Base-by-base conservation (phyloP, 139 green algal genomes). In the Chlamydomonas sp. region DNA sequence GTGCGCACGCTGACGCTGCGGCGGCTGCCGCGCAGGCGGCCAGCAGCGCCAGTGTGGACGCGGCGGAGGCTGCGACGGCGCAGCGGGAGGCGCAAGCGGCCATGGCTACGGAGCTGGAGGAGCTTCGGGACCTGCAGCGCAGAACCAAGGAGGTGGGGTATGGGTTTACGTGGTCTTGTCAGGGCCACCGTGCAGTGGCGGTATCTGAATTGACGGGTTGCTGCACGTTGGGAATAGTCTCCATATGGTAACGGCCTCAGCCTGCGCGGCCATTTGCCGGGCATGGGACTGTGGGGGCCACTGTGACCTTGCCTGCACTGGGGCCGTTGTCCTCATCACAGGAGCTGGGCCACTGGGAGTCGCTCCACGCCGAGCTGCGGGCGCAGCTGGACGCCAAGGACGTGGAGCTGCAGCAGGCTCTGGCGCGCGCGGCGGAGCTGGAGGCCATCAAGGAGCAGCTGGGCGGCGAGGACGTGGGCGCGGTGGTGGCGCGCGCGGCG, bases 341-440 rank as follows among this genome's bases (percentile, higher is more conserved):
- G 83, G 83, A 87, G 73, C 83, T 87, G 12, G 72, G 73, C 1
- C 62, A 80, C 2, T 87, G 83, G 83, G 83, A 87, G 83, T 31
- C 63, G 62, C 71, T 87, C 61, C 62, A 87, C 71, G 2, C 57
- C 10, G 83, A 87, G 83, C 74, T 87, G 62, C 83, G 83, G 2
- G 15, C 61, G 14, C 73, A 87, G 83, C 73, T 87, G 62, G 83
- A 80, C 31, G 62, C 83, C 14, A 87, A 87, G 83, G 83, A 87
- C 61, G 59, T 9, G 1, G 83, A 87, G 71, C 62, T 87, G 31
- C 5, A 15, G 73, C 61, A 12, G 62, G 83, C 83, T 2, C n/a
- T 17, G 63, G 61, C 16, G 31, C 61, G 73, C 1, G 83, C 74
- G 12, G 73, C 5, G 71, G 83, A 87, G 83, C 73, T 87, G 71